A percentile compares a stretch with the other conserved stretches of the same genome.
Conservation (phyloP, 2,329 filamentous ascomycete genomes). For the Amesomyces nigricolor region DNA sequence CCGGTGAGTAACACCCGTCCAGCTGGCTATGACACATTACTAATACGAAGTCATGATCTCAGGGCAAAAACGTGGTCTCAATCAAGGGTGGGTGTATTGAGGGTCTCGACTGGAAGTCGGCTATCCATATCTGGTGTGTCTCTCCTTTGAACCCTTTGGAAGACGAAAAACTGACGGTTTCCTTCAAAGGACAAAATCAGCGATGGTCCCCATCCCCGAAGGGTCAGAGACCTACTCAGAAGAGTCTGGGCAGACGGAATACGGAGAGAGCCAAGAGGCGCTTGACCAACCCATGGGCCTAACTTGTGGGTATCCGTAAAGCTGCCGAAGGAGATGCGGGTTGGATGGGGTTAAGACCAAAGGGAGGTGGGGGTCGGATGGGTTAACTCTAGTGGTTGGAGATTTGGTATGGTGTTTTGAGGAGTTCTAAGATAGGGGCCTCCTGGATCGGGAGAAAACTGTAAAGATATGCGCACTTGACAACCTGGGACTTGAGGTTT, state of each 20-base stretch:
- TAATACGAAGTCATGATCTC: background rate
- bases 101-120: conserved; percentile 53
- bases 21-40: background rate
- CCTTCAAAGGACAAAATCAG: conserved; percentile 47
- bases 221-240: conserved; percentile 52
- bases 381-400: too few species aligned
- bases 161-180: background rate
- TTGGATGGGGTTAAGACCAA: too few species aligned
- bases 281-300: conserved; percentile 44
- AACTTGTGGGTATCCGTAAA: conserved; percentile 23
- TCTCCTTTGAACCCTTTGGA: background rate
- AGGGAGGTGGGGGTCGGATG: too few species aligned
- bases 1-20: conserved; percentile 38
- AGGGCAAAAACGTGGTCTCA: conserved; percentile 54
- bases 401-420: too few species aligned
- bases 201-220: conserved; percentile 64
- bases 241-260: conserved; percentile 43
- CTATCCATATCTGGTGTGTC: conserved; percentile 55
- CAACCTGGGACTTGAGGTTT: too few species aligned
- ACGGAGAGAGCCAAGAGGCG: conserved; percentile 39
- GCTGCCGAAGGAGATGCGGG: conserved; percentile 40
- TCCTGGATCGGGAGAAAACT: too few species aligned
- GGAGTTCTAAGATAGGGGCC: too few species aligned
- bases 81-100: conserved; percentile 64
- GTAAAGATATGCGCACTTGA: too few species aligned